These are phyloP conservation scores for Coccomyxa subellipsoidea DNA, from an alignment of 163 green algal genomes.

Conservation along the genomic window DNA sequence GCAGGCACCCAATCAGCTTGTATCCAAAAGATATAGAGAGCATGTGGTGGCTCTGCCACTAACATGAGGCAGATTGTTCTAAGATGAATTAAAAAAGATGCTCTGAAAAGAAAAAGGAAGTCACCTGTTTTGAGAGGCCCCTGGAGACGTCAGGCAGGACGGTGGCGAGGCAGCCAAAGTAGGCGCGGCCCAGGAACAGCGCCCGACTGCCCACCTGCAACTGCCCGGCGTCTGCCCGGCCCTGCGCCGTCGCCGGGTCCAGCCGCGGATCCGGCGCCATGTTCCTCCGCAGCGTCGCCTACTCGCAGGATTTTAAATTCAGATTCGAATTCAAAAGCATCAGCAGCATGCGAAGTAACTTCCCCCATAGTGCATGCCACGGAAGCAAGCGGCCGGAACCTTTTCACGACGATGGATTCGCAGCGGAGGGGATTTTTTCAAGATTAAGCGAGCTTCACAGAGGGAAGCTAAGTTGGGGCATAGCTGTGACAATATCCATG, in stretches of 20 bases:
- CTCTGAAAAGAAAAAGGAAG: too few relatives aligned
- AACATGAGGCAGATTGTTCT: too few relatives aligned
- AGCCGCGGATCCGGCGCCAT: slow-evolving; percentile 46
- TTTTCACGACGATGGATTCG: too few relatives aligned
- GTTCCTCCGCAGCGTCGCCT: slow-evolving; percentile 52
- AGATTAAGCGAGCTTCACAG: too few relatives aligned
- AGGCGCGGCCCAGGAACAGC: slow-evolving; percentile 69
- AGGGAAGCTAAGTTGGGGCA: background rate
- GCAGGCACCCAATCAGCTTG: background rate
- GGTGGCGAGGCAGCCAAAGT: slow-evolving; percentile 75
- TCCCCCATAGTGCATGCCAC: too few relatives aligned
- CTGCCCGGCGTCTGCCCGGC: slow-evolving; percentile 14
- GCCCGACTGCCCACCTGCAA: slow-evolving; percentile 35
- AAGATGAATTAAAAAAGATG: too few relatives aligned
- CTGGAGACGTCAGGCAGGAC: slow-evolving; percentile 41
- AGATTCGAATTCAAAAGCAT: too few relatives aligned
- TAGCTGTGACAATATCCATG: too few relatives aligned
- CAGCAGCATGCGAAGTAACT: too few relatives aligned
- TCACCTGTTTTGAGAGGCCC: slow-evolving; percentile 12
- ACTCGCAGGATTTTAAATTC: too few relatives aligned
- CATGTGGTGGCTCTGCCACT: background rate
- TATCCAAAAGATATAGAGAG: background rate
- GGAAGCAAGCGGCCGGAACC: too few relatives aligned
- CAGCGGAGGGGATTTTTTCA: too few relatives aligned
- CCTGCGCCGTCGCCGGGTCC: slow-evolving; percentile 20